These are phyloP conservation scores for Suhomyces kilbournensis DNA, from an alignment of 805 yeast species.

Conservation along the genomic window DNA sequence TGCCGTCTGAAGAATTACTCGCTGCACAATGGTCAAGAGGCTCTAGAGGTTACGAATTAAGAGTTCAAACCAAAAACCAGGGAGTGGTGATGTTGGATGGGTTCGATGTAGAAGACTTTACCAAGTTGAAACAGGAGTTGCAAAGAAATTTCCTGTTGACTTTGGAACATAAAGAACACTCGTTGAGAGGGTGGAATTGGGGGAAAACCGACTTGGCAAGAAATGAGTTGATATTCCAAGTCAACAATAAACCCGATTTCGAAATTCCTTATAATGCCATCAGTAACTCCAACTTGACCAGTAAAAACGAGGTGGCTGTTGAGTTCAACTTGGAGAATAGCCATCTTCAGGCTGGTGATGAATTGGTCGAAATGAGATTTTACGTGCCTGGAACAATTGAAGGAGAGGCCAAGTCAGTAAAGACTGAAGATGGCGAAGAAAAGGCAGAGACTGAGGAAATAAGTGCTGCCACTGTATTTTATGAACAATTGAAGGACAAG, in stretches of 20 bases:
- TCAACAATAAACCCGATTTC: constrained; percentile 85
- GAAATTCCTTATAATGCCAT: constrained; percentile 84
- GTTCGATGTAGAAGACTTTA: constrained; percentile 80
- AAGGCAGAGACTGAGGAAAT: constrained; percentile 36
- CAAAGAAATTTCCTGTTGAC: constrained; percentile 69
- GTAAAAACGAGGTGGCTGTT: constrained; percentile 89
- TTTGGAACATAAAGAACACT: constrained; percentile 84
- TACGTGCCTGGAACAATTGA: constrained; percentile 86
- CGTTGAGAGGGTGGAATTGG: constrained; percentile 99
- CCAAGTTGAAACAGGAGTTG: constrained; percentile 75
- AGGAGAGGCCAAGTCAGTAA: constrained; percentile 36
- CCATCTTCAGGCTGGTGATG: constrained; percentile 82
- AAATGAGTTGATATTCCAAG: constrained; percentile 81
- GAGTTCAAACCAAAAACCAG: constrained; percentile 82
- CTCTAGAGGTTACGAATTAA: constrained; percentile 83
- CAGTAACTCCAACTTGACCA: constrained; percentile 82
- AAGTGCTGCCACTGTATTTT: constrained; percentile 79
- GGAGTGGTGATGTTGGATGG: constrained; percentile 91
- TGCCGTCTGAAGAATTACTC: constrained; percentile 82
- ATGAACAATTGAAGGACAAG: constrained; percentile 85
- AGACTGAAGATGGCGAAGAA: constrained; percentile 23
- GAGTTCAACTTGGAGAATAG: constrained; percentile 68
- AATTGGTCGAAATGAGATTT: constrained; percentile 89
- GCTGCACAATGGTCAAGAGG: constrained; percentile 91
- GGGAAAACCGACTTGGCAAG: constrained; percentile 91